Evolutionary conservation across 2,329 filamentous ascomycete species (phyloP), one percentile per base, ranked within the genome.

Genomic region (Aspergillus brunneoviolaceus): DNA sequence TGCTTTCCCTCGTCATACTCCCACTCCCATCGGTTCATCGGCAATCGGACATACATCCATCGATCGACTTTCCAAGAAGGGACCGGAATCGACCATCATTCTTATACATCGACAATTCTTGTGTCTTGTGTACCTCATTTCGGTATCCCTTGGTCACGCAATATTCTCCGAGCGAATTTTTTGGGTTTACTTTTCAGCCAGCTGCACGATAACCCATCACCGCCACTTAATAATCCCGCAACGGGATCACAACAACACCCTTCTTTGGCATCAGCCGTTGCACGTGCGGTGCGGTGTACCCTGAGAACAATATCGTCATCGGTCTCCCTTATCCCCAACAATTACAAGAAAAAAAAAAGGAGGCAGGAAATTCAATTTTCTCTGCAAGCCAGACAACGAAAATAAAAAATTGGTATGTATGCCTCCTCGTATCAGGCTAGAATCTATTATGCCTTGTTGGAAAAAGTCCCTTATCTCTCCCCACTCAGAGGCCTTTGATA

Each of bases 391-490:
- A 42, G 49, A 25, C 5, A 19, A 35, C 16, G 39, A 45, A 53
- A 42, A 50, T 14, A 14, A 45, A 57, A 57, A 47, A 63, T 58
- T 56, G 54, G 55, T 58, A 58, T 64, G 50, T 53, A 39, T 51
- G 33, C 49, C 50, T 23, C 31, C 58, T 47, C 33, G 29, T 33
- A 47, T 27, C 35, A 23, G 35, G 33, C 29, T 27, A 39, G 3
- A 45, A 52, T 54, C 12, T 45, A n/a, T 14, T 31, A 21, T 25
- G 27, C 50, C 42, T 53, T 31, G 52, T 33, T 31, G 12, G 6
- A 45, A 11, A 21, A 35, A 45, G 39, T 55, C 35, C 58, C 68
- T 71, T 71, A 71, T 71, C 69, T 71, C 60, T 55, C 64, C 65
- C 66, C 66, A 67, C 63, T 66, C 61, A 64, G 48, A 51, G 55